Evolutionary conservation across 352 stramenopile genomes (phyloP).

Genomic region (Globisporangium nunn): DNA sequence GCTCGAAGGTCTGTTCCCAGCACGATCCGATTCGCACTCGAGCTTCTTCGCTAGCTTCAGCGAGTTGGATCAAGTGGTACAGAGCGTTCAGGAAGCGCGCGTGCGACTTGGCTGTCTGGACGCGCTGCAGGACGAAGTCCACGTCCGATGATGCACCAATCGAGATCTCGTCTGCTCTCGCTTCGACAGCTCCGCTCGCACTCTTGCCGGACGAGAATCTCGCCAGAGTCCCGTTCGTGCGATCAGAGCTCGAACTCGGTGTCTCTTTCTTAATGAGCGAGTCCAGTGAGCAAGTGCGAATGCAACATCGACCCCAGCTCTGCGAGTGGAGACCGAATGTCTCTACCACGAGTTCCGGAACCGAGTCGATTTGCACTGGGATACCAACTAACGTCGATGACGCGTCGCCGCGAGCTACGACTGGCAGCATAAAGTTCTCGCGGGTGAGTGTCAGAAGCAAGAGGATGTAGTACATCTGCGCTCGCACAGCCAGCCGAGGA

Average conservation of each 20-base stretch:
- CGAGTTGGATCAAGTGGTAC: slow-evolving; percentile 44
- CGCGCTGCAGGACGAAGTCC: slow-evolving; percentile 17
- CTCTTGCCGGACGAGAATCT: not conserved
- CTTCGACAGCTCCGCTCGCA: not conserved
- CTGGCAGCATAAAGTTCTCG: slow-evolving; percentile 26
- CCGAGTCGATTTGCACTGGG: not conserved
- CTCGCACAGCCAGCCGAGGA: slow-evolving; percentile 24
- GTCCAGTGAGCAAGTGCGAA: slow-evolving; percentile 18
- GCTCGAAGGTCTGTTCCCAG: slow-evolving; percentile 44
- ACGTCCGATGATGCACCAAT: slow-evolving; percentile 17
- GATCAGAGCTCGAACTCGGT: not conserved
- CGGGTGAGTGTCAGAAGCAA: slow-evolving; percentile 43
- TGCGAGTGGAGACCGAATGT: slow-evolving; percentile 37
- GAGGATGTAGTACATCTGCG: slow-evolving; percentile 55
- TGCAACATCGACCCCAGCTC: slow-evolving; percentile 27
- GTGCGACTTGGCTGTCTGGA: slow-evolving; percentile 43
- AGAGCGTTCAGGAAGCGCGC: slow-evolving; percentile 54
- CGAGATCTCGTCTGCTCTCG: not conserved
- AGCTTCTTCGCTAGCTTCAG: slow-evolving; percentile 15
- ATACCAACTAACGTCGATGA: not conserved
- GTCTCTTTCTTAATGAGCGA: slow-evolving; percentile 1
- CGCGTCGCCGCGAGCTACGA: not conserved
- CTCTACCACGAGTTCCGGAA: slow-evolving; percentile 8
- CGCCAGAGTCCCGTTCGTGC: not conserved
- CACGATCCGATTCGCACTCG: slow-evolving; percentile 19